Base-by-base conservation (phyloP, 2,329 filamentous ascomycete species). In the Aureobasidium sp. region DNA sequence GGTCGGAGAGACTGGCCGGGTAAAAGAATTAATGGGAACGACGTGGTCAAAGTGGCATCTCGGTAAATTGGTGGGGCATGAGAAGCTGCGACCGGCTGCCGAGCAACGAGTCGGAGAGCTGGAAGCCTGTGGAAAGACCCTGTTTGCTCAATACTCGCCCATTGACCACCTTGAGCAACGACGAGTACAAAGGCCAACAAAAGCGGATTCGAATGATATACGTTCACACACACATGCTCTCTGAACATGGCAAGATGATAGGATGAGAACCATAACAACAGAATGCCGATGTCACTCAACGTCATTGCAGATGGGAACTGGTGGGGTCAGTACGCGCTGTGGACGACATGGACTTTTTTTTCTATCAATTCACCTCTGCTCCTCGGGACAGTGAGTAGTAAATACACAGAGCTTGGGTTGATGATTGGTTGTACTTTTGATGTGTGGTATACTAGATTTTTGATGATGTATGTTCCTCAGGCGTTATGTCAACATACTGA, bases 11-110 rank as follows among this genome's bases (percentile, higher is more conserved):
- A 45, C 3, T 37, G 30, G 21, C 15, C 54, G 54, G 42, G 1
- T 39, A 15, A 48, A 58, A 30, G 6, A 39, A 30, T 58, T 25
- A 15, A 37, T 29, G 9, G 48, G 25, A 48, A 58, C 32, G 42
- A 58, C 54, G 54, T 47, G 54, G 54, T 57, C 53, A 57, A 34
- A 57, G 53, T 57, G 53, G 50, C 53, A 57, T 44, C 25, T 47
- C 54, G 54, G 54, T 30, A 37, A 58, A 37, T 47, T 48, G 54
- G 54, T 58, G 54, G 54, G 54, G 42, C 54, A 58, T 29, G 42
- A 37, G 37, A 57, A 57, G 53, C 53, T 57, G 41, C 30, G 41
- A 58, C 54, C 54, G 64, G 53, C 53, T 29, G 53, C 53, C 29
- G 53, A 57, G 41, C 52, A 41, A 52, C 49, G 29, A 32, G 27